Percentiles rank a stretch among this genome's conserved stretches.
Conservation (phyloP, 495 filamentous ascomycete genomes). For the Penicillium daleae region DNA sequence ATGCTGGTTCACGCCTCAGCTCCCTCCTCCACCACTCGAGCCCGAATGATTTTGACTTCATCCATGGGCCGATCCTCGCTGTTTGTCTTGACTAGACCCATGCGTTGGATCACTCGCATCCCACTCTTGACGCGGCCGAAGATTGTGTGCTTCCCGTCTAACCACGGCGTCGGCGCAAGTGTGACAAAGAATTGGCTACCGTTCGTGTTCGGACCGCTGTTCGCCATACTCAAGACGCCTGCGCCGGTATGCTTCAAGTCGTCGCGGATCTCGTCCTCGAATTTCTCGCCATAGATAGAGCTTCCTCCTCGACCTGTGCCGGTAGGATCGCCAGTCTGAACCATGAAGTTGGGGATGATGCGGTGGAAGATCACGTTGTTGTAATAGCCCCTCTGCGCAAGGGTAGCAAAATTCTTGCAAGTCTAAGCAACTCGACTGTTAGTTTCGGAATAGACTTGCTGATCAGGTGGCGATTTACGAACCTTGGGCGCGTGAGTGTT, state of each 20-base stretch:
- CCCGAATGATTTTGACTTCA: conserved; percentile 79
- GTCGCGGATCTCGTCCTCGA: conserved; percentile 85
- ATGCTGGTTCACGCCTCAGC: conserved; percentile 39
- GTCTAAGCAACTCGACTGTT: conserved; percentile 54
- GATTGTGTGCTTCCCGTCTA: conserved; percentile 97
- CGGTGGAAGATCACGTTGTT: conserved; percentile 85
- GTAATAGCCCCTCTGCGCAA: conserved; percentile 85
- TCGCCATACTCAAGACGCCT: conserved; percentile 93
- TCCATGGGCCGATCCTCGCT: conserved; percentile 77
- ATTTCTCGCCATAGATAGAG: conserved; percentile 92
- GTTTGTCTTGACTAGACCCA: conserved; percentile 90
- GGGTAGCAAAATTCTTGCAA: conserved; percentile 84
- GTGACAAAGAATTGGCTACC: conserved; percentile 90
- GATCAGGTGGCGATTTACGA: conserved; percentile 10
- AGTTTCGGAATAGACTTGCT: conserved; percentile 5
- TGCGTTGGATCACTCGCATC: conserved; percentile 79
- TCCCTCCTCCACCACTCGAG: conserved; percentile 64
- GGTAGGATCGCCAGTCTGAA: conserved; percentile 94
- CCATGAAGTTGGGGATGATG: conserved; percentile 95
- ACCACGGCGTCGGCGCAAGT: conserved; percentile 91
- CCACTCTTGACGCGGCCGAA: conserved; percentile 91
- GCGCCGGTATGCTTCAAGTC: conserved; percentile 91
- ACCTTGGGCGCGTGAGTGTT: conserved; percentile 74
- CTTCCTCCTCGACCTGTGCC: conserved; percentile 90
- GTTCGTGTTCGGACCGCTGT: conserved; percentile 92